These are phyloP conservation scores for Aspergillus caelatus DNA, from an alignment of 2,329 filamentous ascomycete species.

Conservation along the genomic window DNA sequence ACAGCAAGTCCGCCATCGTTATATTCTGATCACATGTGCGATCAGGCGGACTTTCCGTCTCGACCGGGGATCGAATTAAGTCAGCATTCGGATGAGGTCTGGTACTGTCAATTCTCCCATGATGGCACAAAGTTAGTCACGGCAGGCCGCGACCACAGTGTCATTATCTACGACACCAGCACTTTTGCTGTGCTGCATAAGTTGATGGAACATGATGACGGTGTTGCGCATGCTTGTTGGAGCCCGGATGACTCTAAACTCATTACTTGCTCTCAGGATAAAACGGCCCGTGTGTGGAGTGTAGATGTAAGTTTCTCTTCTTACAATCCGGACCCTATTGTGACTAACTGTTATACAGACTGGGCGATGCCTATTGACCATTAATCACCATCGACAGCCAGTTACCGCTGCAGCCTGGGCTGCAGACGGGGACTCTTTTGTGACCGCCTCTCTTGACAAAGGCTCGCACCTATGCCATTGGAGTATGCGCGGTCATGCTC, in stretches of 20 bases:
- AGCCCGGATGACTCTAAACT: conserved; percentile 88
- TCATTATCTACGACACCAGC: conserved; percentile 80
- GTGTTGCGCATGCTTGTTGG: conserved; percentile 83
- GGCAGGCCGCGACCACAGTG: conserved; percentile 72
- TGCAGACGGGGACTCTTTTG: conserved; percentile 73
- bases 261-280: conserved; percentile 79
- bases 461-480: conserved; percentile 70
- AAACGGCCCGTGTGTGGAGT: conserved; percentile 75
- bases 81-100: conserved; percentile 80
- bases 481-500: conserved; percentile 63
- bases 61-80: conserved; percentile 70
- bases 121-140: conserved; percentile 82
- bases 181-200: conserved; percentile 67
- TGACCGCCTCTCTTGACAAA: conserved; percentile 76
- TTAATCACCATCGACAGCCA: conserved; percentile 76
- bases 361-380: conserved; percentile 63
- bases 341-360: conserved; percentile 50
- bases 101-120: conserved; percentile 88
- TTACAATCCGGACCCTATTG: background rate
- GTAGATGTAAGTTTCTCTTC: conserved; percentile 57
- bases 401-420: conserved; percentile 92
- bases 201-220: conserved; percentile 67
- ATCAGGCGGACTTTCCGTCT: conserved; percentile 76
- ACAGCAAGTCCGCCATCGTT: conserved; percentile 76
- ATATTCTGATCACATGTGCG: conserved; percentile 85